A percentile compares a stretch with the other conserved stretches of the same genome.
phyloP scores from a whole-genome alignment of 2,329 filamentous ascomycete genomes.

The Mycosphaerella sp. region DNA sequence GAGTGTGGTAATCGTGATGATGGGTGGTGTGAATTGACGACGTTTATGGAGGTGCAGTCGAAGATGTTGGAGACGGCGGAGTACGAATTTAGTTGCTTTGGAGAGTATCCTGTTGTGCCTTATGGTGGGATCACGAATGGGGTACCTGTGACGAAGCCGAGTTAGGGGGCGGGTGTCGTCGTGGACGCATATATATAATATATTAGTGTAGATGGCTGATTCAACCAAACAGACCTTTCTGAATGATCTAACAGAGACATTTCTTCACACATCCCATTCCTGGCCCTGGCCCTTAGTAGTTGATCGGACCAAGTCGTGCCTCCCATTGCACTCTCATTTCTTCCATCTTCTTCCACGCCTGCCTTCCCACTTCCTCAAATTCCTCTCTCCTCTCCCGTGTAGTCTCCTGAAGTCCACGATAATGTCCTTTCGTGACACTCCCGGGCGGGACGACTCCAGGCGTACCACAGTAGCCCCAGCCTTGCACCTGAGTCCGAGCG shows the following conservation, averaged over 20 bases:
- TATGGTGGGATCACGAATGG: conserved; percentile 50
- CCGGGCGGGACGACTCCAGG: conserved; percentile 43
- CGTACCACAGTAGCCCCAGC: conserved; percentile 65
- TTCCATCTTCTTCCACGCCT: conserved; percentile 38
- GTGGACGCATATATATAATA: not conserved
- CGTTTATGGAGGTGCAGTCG: conserved; percentile 59
- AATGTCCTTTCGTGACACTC: conserved; percentile 47
- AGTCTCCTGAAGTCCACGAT: conserved; percentile 51
- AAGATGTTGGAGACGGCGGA: conserved; percentile 47
- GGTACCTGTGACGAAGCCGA: conserved; percentile 32
- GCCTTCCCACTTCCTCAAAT: conserved; percentile 60
- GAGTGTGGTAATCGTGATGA: conserved; percentile 61
- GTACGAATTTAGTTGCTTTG: conserved; percentile 62
- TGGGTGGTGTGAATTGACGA: conserved; percentile 68
- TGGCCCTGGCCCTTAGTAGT: not conserved
- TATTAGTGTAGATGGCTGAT: not conserved
- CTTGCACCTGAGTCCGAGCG: conserved; percentile 74
- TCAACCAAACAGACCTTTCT: not conserved
- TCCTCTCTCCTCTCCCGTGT: conserved; percentile 64
- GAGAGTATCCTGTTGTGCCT: conserved; percentile 43
- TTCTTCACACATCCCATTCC: not conserved
- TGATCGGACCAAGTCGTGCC: conserved; percentile 32
- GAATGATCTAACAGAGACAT: not conserved
- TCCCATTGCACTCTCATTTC: conserved; percentile 36
- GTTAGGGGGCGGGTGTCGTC: not conserved